Base-by-base conservation (phyloP, 371 early-diverging fungal species). In the Actinomucor elegans region DNA sequence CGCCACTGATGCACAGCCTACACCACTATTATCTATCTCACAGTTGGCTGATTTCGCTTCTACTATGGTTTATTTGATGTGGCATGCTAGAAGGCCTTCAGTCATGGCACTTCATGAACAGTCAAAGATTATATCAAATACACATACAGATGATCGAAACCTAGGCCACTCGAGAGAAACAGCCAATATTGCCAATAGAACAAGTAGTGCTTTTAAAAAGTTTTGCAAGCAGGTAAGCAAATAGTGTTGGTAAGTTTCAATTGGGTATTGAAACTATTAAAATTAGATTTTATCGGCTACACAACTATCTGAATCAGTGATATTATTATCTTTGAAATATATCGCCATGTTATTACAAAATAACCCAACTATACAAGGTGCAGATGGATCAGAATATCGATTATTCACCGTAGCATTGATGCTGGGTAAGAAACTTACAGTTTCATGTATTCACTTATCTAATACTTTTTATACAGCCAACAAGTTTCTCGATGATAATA, bases 341-440 rank as follows among this genome's bases (percentile, higher is more conserved):
- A 86, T 84, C 53, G 79, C 81, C 36, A 81, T 80, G 71, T 63
- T 86, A 14, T 57, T 82, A 27, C 79, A 81, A 51, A 77, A 75
- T 24, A 81, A 81, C 48, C 86, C 86, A 0, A 67, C 63, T 35
- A 83, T 84, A 26, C 82, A 84, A 61, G 84, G 84, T 47, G 83
- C 81, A 2, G 84, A 71, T 34, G 91, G 90, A 26, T 88, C 89
- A 21, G 92, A 91, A 62, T 90, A 85, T 57, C 77, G 88, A 40
- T 56, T 90, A 35, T 88, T 91, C 54, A 87, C 87, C 1, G 90
- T 90, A 9, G 88, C 92, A 8, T 62, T 91, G 18, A 89, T 91
- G 88, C 60, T 77, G 23, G 75, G 75, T 75, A 71, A 58, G 12
- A 20, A 34, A 26, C 38, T 10, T 15, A 27, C 4, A 42, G 21